Base-by-base conservation (phyloP, 1,284 basidiomycete genomes). In the Trametes hirsuta region DNA sequence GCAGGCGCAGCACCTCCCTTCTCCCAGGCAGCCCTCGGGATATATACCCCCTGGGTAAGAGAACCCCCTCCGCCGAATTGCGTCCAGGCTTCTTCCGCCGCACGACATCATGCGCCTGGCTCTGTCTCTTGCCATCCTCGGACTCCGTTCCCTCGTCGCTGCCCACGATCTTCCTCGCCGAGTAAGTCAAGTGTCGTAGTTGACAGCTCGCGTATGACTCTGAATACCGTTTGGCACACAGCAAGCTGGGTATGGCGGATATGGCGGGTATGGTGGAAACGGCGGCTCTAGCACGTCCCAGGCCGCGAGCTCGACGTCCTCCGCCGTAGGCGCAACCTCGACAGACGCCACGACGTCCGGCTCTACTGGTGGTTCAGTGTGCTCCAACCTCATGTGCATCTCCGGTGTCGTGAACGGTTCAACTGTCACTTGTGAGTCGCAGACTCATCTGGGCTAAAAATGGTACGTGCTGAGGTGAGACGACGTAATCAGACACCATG, bases 391-490 rank as follows among this genome's bases (percentile, higher is more conserved):
- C 25, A 64, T 71, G 66, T 69, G 68, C 53, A 62, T 69, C 21
- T 61, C 61, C n/a, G 69, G 61, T 6, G 51, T 68, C 10, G 62
- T 69, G 44, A 69, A 69, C 37, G 68, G 66, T 24, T 67, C 69
- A 5, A 64, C 47, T 3, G 58, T 63, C 12, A 59, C 62, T 47
- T 71, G 69, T 69, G 21, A 59, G 69, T 62, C 18, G 18, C 18
- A 18, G 18, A 18, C 18, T 18, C 18, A 18, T 18, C 18, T 18
- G 18, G 18, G 30, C 22, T 41, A 22, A 30, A 6, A 4, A 46
- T 42, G 18, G 30, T 50, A 18, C 12, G 15, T 18, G 10, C 18
- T 25, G 39, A 30, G 21, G 39, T 34, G n/a, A 14, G 9, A 39
- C 25, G 30, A 35, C 30, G n/a, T 34, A 22, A 21, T 12, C 54